Evolutionary conservation across 73 alveolate species (phyloP).

Genomic region (Paraurostyla sp.): DNA sequence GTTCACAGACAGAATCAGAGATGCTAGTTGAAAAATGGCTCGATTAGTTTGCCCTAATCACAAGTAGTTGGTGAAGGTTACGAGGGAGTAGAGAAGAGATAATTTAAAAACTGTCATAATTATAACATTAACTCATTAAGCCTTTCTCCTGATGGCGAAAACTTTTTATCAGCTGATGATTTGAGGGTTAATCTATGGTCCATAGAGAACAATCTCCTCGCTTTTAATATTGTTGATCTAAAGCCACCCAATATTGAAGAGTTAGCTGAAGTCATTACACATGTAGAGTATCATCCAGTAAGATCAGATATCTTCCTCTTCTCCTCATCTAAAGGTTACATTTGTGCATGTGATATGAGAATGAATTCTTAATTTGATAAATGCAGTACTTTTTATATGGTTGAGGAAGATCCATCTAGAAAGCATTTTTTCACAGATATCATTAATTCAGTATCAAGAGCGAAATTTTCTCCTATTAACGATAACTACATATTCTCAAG

Average conservation of each 20-base stretch:
- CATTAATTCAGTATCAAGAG: constrained; percentile 81
- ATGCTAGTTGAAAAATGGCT: not conserved
- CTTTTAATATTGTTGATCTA: constrained; percentile 71
- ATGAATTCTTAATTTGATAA: constrained; percentile 75
- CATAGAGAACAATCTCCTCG: constrained; percentile 38
- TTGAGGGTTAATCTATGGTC: constrained; percentile 64
- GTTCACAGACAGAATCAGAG: constrained; percentile 32
- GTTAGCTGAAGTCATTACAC: constrained; percentile 86
- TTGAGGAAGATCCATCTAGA: constrained; percentile 84
- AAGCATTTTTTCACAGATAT: constrained; percentile 89
- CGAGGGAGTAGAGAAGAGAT: constrained; percentile 60
- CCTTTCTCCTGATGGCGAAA: constrained; percentile 71
- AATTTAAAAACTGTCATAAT: constrained; percentile 63
- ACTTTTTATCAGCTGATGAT: constrained; percentile 74
- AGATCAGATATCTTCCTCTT: constrained; percentile 74
- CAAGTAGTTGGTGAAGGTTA: constrained; percentile 67
- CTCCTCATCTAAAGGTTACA: constrained; percentile 80
- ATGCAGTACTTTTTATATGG: constrained; percentile 73
- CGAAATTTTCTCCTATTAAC: constrained; percentile 73
- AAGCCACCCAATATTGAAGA: constrained; percentile 87
- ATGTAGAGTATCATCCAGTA: constrained; percentile 79
- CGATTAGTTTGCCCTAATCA: constrained; percentile 44
- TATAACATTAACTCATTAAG: constrained; percentile 73
- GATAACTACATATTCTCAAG: constrained; percentile 76
- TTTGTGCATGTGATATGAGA: constrained; percentile 82